Percentiles rank a stretch among this genome's conserved stretches.
Conservation (phyloP, 257 asterid species). For the Thymus mandschuricus region DNA sequence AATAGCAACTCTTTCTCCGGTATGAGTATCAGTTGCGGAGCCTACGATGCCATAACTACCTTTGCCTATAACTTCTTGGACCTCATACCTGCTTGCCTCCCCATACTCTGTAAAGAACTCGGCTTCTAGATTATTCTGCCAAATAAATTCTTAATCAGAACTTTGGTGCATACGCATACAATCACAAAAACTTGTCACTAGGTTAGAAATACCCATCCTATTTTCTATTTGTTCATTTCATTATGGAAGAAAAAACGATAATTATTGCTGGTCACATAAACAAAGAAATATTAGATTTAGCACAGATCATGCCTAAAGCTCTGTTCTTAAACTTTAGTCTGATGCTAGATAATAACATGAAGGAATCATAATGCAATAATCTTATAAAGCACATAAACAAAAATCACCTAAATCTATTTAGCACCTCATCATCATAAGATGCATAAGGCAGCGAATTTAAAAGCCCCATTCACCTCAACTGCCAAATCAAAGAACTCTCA, state of each 20-base stretch:
- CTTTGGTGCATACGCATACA: background rate
- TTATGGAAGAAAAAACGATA: too few relatives aligned
- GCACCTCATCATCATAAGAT: conserved; percentile 25
- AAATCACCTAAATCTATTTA: conserved; percentile 7
- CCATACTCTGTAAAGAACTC: conserved; percentile 98
- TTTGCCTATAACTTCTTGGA: conserved; percentile 95
- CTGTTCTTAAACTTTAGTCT: background rate
- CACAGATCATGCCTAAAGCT: conserved; percentile 18
- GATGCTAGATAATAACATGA: background rate
- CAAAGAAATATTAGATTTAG: background rate
- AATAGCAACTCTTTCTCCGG: conserved; percentile 91
- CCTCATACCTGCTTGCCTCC: conserved; percentile 88
- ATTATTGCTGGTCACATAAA: background rate
- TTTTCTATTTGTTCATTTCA: background rate
- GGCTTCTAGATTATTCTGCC: conserved; percentile 65
- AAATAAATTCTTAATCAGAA: conserved; percentile 32
- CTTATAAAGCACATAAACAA: conserved; percentile 9
- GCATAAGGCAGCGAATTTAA: conserved; percentile 17
- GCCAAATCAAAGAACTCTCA: conserved; percentile 8
- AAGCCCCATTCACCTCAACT: conserved; percentile 21
- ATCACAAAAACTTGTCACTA: conserved; percentile 5
- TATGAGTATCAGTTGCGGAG: conserved; percentile 82
- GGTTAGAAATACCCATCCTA: background rate
- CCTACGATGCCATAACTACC: conserved; percentile 99
- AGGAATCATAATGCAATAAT: conserved; percentile 2